Conservation (phyloP, 768 basidiomycete genomes). For the Kwoniella shandongensis region DNA sequence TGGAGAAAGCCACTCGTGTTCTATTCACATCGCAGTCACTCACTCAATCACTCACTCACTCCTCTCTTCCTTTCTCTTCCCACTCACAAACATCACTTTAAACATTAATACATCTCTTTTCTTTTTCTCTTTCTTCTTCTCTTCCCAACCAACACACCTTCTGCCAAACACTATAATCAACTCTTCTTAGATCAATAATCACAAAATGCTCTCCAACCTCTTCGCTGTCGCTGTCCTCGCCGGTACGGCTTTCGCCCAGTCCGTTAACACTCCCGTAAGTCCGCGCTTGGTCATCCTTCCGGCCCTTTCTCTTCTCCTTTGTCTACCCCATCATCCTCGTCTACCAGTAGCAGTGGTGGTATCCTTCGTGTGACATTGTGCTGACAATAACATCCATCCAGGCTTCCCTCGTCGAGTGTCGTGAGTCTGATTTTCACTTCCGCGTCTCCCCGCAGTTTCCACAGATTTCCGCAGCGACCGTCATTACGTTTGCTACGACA, state of each 20-base stretch:
- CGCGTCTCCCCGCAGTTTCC: too few species aligned
- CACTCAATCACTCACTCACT: too few species aligned
- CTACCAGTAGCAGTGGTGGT: too few species aligned
- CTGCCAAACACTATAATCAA: neutral
- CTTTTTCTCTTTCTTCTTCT: conserved; percentile 6
- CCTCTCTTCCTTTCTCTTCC: too few species aligned
- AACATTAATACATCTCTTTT: conserved; percentile 4
- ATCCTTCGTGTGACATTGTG: too few species aligned
- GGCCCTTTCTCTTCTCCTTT: neutral
- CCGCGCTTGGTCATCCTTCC: neutral
- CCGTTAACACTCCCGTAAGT: conserved; percentile 50
- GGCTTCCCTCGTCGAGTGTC: conserved; percentile 46
- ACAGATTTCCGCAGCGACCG: neutral
- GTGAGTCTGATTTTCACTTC: conserved; percentile 24
- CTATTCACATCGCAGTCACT: too few species aligned
- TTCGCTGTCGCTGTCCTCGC: conserved; percentile 31
- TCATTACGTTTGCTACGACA: neutral
- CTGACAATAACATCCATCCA: conserved; percentile 21
- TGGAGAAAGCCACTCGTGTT: neutral
- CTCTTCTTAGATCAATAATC: conserved; percentile 1
- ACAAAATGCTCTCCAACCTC: conserved; percentile 37
- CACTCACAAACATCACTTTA: neutral
- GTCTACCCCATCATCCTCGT: neutral
- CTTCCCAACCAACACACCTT: conserved; percentile 3
- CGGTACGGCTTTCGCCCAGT: conserved; percentile 43